phyloP scores from a whole-genome alignment of 805 yeast species.

The Isabelozyma pseudorhagii region DNA sequence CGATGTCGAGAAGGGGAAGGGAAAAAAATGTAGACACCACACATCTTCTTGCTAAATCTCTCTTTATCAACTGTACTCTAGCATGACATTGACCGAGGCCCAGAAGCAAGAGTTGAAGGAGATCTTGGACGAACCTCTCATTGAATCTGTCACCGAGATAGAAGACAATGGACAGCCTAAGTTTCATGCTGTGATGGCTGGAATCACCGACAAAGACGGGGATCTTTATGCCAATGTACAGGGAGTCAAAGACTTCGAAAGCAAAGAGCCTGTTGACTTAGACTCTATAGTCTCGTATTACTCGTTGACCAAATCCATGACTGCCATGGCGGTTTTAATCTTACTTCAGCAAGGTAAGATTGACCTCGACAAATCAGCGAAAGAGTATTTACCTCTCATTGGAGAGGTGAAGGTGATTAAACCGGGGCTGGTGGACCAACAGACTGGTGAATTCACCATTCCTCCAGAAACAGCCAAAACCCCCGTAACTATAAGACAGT shows the following conservation, averaged over 20 bases:
- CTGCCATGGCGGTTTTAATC: slow-evolving; percentile 33
- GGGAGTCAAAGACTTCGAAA: slow-evolving; percentile 17
- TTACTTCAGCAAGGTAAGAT: slow-evolving; percentile 30
- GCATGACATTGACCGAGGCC: slow-evolving; percentile 1
- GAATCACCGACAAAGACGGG: slow-evolving; percentile 20
- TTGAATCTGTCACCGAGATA: not conserved
- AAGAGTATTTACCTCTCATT: slow-evolving; percentile 29
- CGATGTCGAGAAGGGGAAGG: no score
- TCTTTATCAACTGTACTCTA: not conserved
- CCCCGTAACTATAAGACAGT: slow-evolving; percentile 24
- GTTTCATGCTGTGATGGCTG: slow-evolving; percentile 23
- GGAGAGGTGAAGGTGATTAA: slow-evolving; percentile 23
- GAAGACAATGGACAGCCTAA: slow-evolving; percentile 4
- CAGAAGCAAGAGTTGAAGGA: slow-evolving; percentile 1
- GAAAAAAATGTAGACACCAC: not conserved
- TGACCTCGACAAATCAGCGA: slow-evolving; percentile 32
- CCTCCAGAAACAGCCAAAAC: slow-evolving; percentile 20
- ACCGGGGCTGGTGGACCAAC: slow-evolving; percentile 18
- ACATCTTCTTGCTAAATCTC: not conserved
- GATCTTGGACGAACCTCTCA: not conserved
- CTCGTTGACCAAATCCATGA: slow-evolving; percentile 33
- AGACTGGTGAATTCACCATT: slow-evolving; percentile 20
- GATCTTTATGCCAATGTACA: slow-evolving; percentile 20
- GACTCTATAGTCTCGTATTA: slow-evolving; percentile 19
- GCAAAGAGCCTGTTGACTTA: slow-evolving; percentile 9